phyloP scores from a whole-genome alignment of 139 green algal genomes.

The Picochlorum sp. region DNA sequence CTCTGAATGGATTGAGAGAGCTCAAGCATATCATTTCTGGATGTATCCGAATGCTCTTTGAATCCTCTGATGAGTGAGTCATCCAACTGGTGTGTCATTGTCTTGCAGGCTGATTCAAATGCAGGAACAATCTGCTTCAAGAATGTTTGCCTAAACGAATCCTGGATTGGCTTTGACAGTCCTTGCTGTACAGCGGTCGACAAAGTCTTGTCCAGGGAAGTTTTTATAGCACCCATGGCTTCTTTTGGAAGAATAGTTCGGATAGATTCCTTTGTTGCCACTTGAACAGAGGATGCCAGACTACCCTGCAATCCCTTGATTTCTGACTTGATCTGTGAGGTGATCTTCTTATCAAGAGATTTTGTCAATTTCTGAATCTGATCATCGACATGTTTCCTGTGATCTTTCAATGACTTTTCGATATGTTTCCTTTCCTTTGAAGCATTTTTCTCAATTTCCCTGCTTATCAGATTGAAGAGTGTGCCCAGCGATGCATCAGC shows the following conservation, averaged over 20 bases:
- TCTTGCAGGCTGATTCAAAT: constrained; percentile 55
- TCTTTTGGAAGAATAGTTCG: constrained; percentile 20
- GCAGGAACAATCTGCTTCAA: constrained; percentile 49
- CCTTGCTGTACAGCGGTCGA: constrained; percentile 26
- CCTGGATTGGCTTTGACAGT: constrained; percentile 42
- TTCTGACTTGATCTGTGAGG: constrained; percentile 7
- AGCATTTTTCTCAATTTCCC: not conserved
- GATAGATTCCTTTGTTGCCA: constrained; percentile 18
- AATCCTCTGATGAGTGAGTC: constrained; percentile 50
- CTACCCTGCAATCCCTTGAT: constrained; percentile 1
- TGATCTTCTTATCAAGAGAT: not conserved
- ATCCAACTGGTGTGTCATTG: constrained; percentile 66
- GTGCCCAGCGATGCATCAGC: not conserved
- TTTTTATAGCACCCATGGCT: constrained; percentile 9
- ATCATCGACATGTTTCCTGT: constrained; percentile 11
- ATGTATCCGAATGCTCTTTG: constrained; percentile 38
- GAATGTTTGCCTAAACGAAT: constrained; percentile 44
- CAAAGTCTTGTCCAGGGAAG: constrained; percentile 31
- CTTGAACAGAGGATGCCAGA: constrained; percentile 13
- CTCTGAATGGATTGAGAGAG: constrained; percentile 26
- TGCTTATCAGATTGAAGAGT: not conserved
- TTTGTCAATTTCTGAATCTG: constrained; percentile 6
- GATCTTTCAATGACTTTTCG: constrained; percentile 3
- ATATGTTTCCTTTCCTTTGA: not conserved
- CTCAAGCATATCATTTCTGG: constrained; percentile 10